Evolutionary conservation across 2,329 filamentous ascomycete species (phyloP).

Genomic region (Fusarium pseudoanthophilum): DNA sequence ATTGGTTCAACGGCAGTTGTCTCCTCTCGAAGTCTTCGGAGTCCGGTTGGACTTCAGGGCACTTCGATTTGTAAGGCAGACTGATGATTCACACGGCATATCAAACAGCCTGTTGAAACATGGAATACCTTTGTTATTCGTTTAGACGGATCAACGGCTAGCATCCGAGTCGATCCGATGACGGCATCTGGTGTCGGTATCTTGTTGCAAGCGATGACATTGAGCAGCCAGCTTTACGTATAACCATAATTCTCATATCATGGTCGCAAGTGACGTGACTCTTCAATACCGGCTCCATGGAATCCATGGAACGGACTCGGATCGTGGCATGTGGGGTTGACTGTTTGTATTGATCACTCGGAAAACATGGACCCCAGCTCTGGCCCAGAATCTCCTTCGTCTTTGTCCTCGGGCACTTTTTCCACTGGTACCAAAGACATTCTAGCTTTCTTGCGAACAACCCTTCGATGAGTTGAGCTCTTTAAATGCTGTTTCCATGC

Average conservation of each 20-base stretch:
- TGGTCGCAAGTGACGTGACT: background rate
- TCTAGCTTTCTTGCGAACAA: slow-evolving; percentile 51
- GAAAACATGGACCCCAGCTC: slow-evolving; percentile 46
- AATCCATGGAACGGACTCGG: background rate
- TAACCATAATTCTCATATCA: background rate
- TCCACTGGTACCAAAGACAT: slow-evolving; percentile 51
- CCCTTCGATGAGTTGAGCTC: slow-evolving; percentile 50
- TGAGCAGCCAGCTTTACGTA: background rate
- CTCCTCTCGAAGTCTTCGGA: background rate
- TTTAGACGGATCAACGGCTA: background rate
- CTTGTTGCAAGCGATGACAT: background rate
- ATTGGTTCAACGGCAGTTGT: background rate
- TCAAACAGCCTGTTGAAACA: background rate
- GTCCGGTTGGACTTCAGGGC: background rate
- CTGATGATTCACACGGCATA: background rate
- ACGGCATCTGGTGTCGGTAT: background rate
- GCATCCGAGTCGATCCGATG: slow-evolving; percentile 2
- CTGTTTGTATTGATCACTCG: slow-evolving; percentile 22
- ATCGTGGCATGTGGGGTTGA: background rate
- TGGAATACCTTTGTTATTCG: background rate
- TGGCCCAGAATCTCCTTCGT: slow-evolving; percentile 40
- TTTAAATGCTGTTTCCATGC: slow-evolving; percentile 55
- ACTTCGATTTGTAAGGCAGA: background rate
- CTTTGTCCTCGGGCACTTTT: slow-evolving; percentile 13
- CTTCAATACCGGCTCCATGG: background rate